Base-by-base conservation (phyloP, 768 basidiomycete species). In the Asterophora lycoperdoides region DNA sequence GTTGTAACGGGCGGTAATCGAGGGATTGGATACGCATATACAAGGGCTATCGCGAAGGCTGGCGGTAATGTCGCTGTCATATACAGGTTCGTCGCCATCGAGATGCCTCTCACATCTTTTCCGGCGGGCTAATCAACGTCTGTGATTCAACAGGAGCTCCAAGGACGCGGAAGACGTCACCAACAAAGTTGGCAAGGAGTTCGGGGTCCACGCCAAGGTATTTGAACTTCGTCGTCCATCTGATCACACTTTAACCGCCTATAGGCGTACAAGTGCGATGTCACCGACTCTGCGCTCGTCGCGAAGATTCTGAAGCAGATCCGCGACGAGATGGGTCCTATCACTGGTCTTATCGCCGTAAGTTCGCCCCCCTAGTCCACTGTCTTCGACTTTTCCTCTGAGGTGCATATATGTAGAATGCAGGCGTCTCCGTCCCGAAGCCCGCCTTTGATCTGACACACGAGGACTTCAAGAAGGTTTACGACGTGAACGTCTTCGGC, bases 221-320 rank as follows among this genome's bases (percentile, higher is more conserved):
- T 30, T 64, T 35, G 44, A 41, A 36, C 41, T 11, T 15, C 17
- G 8, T 36, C 30, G 40, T 39, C 1, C 41, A 10, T 2, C 32
- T 15, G n/a, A n/a, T 2, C 5, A 10, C 19, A 8, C 23, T 32
- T 1, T n/a, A 14, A 23, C 9, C 7, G 5, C 6, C 18, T 17
- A 4, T n/a, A 80, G 81, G 80, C 83, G 0, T 85, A 76, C 45
- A 68, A 83, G 63, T 81, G 80, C 52, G 81, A 85, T 53, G 82
- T 84, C 13, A 70, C 74, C 8, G 64, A 83, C 38, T 59, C 67
- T 0, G 69, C 74, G 4, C 53, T 65, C 10, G 70, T 81, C 47
- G 64, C 61, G 20, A 57, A 69, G 42, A 75, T 71, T 0, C 75
- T 84, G 42, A 63, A 64, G 37, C 61, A 64, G 46, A 82, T 84